phyloP scores from a whole-genome alignment of 2,329 filamentous ascomycete species.

The Dactylellina haptotyla region DNA sequence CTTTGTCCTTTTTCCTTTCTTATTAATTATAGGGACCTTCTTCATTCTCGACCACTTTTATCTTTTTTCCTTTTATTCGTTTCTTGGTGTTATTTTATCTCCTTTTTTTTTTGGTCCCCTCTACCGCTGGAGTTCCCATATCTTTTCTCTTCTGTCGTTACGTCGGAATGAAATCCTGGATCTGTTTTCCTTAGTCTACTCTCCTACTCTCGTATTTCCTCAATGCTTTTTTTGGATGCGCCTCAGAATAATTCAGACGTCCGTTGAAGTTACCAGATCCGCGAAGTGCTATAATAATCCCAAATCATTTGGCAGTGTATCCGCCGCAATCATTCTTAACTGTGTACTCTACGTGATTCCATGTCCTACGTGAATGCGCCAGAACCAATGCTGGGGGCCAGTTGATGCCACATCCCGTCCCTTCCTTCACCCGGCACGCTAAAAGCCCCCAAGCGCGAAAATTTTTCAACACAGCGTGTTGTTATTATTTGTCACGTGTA shows the following conservation, averaged over 20 bases:
- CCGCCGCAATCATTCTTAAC: neutral
- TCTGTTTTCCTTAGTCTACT: neutral
- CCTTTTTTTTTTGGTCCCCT: neutral
- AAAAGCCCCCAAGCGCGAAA: neutral
- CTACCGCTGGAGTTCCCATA: constrained; percentile 31
- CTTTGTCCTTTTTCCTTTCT: neutral
- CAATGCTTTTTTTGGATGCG: constrained; percentile 12
- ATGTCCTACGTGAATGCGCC: neutral
- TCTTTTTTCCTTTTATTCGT: neutral
- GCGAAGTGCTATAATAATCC: constrained; percentile 23
- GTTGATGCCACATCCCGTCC: neutral
- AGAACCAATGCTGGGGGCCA: no score
- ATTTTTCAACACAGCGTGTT: constrained; percentile 50
- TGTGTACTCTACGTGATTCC: no score
- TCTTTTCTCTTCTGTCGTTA: constrained; percentile 29
- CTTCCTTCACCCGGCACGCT: neutral
- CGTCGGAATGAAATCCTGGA: constrained; percentile 28
- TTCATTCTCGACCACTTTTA: no score
- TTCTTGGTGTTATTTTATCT: constrained; percentile 15
- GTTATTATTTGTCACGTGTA: constrained; percentile 42
- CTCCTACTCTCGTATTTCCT: constrained; percentile 1
- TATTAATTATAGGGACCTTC: constrained; percentile 11
- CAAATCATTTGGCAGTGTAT: neutral
- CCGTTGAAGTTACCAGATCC: constrained; percentile 8
- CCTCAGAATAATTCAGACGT: neutral